Evolutionary conservation across 768 basidiomycete genomes (phyloP).

Genomic region (Lyophyllum semitale): DNA sequence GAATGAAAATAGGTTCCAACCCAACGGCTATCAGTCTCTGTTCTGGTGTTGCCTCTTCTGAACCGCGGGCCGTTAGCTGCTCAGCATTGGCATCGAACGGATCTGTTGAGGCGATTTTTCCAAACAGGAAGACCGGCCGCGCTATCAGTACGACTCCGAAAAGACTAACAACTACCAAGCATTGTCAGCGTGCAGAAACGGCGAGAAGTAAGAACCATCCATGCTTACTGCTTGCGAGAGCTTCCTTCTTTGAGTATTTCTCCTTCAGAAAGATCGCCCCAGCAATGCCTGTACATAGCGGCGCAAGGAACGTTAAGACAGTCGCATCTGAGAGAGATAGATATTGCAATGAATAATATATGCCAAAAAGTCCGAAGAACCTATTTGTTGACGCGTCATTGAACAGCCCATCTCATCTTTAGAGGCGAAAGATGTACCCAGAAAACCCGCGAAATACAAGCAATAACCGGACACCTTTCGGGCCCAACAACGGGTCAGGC

Average conservation of each 20-base stretch:
- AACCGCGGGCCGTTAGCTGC: conserved; percentile 25
- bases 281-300: conserved; percentile 62
- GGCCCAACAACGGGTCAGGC: conserved; percentile 65
- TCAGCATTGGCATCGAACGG: neutral
- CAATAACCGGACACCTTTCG: conserved; percentile 63
- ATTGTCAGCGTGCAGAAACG: neutral
- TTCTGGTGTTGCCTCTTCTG: conserved; percentile 28
- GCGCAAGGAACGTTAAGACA: conserved; percentile 74
- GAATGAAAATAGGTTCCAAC: neutral
- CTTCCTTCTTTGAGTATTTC: conserved; percentile 52
- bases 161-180: conserved; percentile 57
- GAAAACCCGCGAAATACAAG: conserved; percentile 60
- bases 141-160: conserved; percentile 82
- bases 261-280: conserved; percentile 69
- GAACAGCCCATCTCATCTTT: neutral
- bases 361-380: conserved; percentile 56
- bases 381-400: conserved; percentile 30
- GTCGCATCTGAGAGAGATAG: conserved; percentile 79
- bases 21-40: conserved; percentile 42
- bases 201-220: neutral
- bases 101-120: conserved; percentile 22
- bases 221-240: conserved; percentile 45
- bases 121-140: conserved; percentile 75
- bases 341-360: conserved; percentile 69
- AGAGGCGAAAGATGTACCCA: conserved; percentile 44